These are phyloP conservation scores for Emiliania huxleyi DNA, from an alignment of 78 protist species.

Conservation along the genomic window DNA sequence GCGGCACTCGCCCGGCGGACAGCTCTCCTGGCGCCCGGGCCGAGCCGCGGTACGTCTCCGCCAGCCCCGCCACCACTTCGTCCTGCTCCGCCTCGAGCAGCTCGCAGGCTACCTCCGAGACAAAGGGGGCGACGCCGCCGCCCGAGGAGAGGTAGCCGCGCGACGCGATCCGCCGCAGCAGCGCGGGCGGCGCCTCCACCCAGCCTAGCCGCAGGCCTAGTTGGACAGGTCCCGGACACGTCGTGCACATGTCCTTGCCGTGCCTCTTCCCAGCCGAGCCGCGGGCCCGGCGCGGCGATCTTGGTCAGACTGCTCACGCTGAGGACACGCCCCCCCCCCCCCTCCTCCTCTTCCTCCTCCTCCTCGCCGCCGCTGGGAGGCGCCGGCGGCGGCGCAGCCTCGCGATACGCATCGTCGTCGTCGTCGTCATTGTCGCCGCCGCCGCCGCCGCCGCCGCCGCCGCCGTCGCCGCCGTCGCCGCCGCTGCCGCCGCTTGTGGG, in stretches of 20 bases:
- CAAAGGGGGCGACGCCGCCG: background rate
- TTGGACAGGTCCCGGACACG: no score
- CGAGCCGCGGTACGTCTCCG: background rate
- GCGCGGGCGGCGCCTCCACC: slow-evolving; percentile 16
- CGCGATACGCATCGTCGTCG: no score
- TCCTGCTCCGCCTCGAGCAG: background rate
- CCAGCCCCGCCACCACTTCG: background rate
- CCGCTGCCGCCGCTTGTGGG: no score
- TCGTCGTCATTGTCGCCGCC: no score
- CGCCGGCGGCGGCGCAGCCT: background rate
- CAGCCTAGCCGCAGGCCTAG: slow-evolving; percentile 53
- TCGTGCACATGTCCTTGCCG: no score
- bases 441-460: no score
- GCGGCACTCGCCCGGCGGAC: background rate
- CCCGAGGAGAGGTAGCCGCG: slow-evolving; percentile 12
- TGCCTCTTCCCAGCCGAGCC: slow-evolving; percentile 49
- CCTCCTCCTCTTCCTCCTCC: background rate
- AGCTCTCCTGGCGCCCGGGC: background rate
- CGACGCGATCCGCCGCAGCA: background rate
- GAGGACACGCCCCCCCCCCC: background rate
- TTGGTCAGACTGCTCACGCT: slow-evolving; percentile 7
- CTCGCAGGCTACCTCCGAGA: background rate
- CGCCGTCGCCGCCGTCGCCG: no score
- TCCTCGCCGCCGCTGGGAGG: background rate
- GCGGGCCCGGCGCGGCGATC: slow-evolving; percentile 36